Conservation (phyloP, 805 yeast species). For the Clavispora santaluciae region DNA sequence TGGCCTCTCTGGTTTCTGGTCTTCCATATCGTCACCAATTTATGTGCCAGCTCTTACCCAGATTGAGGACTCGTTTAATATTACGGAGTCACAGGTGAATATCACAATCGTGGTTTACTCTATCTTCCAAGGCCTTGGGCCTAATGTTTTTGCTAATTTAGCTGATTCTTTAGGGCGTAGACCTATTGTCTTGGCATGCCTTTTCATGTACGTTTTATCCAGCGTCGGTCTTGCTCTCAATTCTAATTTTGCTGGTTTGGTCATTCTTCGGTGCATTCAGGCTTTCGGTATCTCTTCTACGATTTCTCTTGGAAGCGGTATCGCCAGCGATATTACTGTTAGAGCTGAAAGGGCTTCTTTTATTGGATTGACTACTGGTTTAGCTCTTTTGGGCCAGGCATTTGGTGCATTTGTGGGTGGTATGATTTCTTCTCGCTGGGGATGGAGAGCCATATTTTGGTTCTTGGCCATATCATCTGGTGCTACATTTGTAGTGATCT, state of each 20-base stretch:
- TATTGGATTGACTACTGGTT: conserved; percentile 2
- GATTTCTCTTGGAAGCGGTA: conserved; percentile 1
- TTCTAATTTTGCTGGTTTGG: background rate
- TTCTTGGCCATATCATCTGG: conserved; percentile 3
- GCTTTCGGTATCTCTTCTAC: conserved; percentile 4
- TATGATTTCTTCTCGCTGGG: conserved; percentile 2
- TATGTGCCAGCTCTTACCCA: conserved; percentile 2
- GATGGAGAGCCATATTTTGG: conserved; percentile 7
- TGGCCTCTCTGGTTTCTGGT: conserved; percentile 3
- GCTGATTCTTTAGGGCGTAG: conserved; percentile 3
- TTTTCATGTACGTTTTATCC: conserved; percentile 1
- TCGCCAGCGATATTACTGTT: conserved; percentile 5
- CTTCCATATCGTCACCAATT: conserved; percentile 2
- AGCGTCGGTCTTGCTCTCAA: conserved; percentile 1
- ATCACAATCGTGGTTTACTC: conserved; percentile 4
- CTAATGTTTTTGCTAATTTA: conserved; percentile 1
- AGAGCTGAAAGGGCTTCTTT: conserved; percentile 4
- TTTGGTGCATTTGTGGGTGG: conserved; percentile 5
- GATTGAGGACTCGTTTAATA: conserved; percentile 1
- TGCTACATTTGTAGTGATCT: conserved; percentile 1
- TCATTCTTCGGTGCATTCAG: conserved; percentile 3
- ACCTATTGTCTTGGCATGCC: background rate
- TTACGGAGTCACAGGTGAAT: background rate
- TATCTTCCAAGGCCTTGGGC: conserved; percentile 2
- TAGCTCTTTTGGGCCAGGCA: conserved; percentile 4